Base-by-base conservation (phyloP, 2,329 filamentous ascomycete genomes). In the Rhinocladiella mackenziei region DNA sequence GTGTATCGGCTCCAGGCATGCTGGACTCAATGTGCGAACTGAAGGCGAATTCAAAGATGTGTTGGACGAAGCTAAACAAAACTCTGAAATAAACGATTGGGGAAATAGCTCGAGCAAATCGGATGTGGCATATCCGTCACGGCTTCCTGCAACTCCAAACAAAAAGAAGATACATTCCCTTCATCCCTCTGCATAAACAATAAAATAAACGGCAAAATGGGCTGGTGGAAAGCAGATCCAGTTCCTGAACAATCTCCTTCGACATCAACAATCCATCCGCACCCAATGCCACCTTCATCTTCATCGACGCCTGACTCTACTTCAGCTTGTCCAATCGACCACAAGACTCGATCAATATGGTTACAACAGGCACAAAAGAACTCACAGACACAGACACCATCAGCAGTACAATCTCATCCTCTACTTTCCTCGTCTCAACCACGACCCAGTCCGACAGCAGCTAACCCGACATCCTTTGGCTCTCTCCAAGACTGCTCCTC, bases 341-440 rank as follows among this genome's bases (percentile, higher is more conserved):
- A 89, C 69, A 86, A 87, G 60, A 84, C 88, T 39, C 84, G 92
- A 58, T 84, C 89, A 59, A 80, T 84, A 58, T 98, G 91, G 91
- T 77, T 97, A 26, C 53, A 55, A 23, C 48, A 54, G 34, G 73
- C 77, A 45, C 80, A 87, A 61, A 80, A 83, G 29, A 71, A 69
- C 51, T 66, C 78, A 61, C 69, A 63, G 56, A 38, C 62, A 48
- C 45, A 68, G 54, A 47, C 67, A 56, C 65, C 51, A 54, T 66
- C 58, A 40, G 30, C 30, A 65, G 62, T 53, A 13, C 29, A 36
- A 34, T 42, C 26, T 41, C 51, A 40, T 33, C 37, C 52, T 32
- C 41, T 49, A 41, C 38, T 45, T 29, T 42, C 25, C 10, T 33
- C 34, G 28, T 5, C 34, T 17, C 30, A 5, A 35, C 33, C 33